A percentile compares a stretch with the other conserved stretches of the same genome.
phyloP scores from a whole-genome alignment of 345 rosid genomes.

The Triadica sebifera region DNA sequence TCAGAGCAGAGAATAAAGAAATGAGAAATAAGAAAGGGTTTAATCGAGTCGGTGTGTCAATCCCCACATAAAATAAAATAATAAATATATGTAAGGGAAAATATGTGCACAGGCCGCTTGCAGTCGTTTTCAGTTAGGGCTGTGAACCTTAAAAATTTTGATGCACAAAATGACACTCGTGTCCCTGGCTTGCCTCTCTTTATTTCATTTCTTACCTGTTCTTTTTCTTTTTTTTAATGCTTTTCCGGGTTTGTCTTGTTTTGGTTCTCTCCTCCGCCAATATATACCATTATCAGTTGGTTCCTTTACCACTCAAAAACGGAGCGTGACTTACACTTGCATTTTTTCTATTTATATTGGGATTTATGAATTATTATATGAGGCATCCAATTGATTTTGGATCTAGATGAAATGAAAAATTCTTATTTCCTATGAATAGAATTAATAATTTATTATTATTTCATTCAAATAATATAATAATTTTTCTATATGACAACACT shows the following conservation, averaged over 20 bases:
- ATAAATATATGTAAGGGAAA: background rate
- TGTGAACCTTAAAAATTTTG: conserved; percentile 44
- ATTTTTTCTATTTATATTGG: too few relatives aligned
- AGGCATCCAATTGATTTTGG: too few relatives aligned
- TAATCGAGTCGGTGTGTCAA: conserved; percentile 33
- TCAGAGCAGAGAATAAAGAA: background rate
- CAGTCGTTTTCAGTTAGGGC: conserved; percentile 74
- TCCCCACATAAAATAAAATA: conserved; percentile 17
- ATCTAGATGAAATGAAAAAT: too few relatives aligned
- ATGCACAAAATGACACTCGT: conserved; percentile 37
- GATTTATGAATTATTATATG: too few relatives aligned
- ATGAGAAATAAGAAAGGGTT: conserved; percentile 1
- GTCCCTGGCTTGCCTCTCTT: conserved; percentile 19
- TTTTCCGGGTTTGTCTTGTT: conserved; percentile 21
- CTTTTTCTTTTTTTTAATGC: background rate
- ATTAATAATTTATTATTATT: too few relatives aligned
- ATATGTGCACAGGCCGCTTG: conserved; percentile 56
- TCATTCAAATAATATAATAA: too few relatives aligned
- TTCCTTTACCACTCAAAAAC: background rate
- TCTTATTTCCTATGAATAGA: too few relatives aligned
- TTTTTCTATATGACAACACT: too few relatives aligned
- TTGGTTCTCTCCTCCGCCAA: conserved; percentile 14
- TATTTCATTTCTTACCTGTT: background rate
- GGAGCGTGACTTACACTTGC: background rate
- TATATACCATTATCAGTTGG: background rate